Conservation (phyloP, 768 basidiomycete species). For the Phanerochaete carnosa region DNA sequence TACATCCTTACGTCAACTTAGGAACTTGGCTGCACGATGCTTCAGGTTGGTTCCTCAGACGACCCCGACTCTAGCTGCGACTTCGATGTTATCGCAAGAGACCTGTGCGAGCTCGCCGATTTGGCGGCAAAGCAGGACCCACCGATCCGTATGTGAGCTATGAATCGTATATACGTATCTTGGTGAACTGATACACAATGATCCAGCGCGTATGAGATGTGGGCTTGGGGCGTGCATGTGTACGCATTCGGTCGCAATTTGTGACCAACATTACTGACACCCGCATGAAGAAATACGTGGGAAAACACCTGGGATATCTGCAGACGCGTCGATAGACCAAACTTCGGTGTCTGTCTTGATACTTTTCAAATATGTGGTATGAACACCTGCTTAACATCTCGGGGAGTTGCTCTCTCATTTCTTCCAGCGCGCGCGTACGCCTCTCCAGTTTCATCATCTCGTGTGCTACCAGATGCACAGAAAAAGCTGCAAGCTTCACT, state of each 20-base stretch:
- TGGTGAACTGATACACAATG: neutral
- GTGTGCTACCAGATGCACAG: conserved; percentile 13
- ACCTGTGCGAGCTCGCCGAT: conserved; percentile 25
- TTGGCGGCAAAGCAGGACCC: conserved; percentile 24
- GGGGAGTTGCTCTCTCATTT: neutral
- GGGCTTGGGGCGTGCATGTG: conserved; percentile 30
- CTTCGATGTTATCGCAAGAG: conserved; percentile 26
- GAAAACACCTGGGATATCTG: conserved; percentile 30
- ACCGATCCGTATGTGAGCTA: conserved; percentile 22
- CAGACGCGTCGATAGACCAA: conserved; percentile 24
- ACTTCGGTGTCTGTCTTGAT: conserved; percentile 30
- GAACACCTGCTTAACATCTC: neutral
- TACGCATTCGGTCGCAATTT: conserved; percentile 7
- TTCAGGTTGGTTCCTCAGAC: conserved; percentile 29
- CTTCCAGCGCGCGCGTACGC: conserved; percentile 24
- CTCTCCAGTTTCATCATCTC: conserved; percentile 17
- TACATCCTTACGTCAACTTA: conserved; percentile 4
- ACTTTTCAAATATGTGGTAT: conserved; percentile 30
- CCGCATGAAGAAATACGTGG: conserved; percentile 26
- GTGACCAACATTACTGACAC: neutral
- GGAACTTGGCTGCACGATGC: conserved; percentile 24
- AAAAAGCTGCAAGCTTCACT: conserved; percentile 19
- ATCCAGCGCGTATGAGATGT: conserved; percentile 30
- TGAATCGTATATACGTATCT: neutral
- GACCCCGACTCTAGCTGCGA: conserved; percentile 20